Evolutionary conservation across 169 alveolate species (phyloP).

Genomic region (Cryptosporidium bovis): DNA sequence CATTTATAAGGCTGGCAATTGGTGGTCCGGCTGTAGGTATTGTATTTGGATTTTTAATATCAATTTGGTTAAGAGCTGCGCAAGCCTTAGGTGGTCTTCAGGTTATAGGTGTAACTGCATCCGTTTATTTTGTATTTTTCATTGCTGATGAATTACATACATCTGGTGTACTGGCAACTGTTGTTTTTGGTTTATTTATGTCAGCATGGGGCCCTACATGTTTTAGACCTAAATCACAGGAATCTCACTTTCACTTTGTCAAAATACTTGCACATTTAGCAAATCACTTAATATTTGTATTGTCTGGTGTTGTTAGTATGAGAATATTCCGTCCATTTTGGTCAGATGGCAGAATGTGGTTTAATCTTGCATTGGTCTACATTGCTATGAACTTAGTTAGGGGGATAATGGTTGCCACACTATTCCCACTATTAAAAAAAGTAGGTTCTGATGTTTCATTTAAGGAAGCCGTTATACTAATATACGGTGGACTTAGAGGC

Average conservation of each 20-base stretch:
- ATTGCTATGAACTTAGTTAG: slow-evolving; percentile 76
- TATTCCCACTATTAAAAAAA: slow-evolving; percentile 70
- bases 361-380: slow-evolving; percentile 76
- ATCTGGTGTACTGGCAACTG: slow-evolving; percentile 79
- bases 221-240: slow-evolving; percentile 75
- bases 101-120: slow-evolving; percentile 75
- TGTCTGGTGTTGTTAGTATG: slow-evolving; percentile 77
- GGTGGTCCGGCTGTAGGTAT: slow-evolving; percentile 81
- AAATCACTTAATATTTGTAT: slow-evolving; percentile 76
- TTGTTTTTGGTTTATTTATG: slow-evolving; percentile 79
- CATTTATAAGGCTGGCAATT: slow-evolving; percentile 74
- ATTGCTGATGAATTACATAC: slow-evolving; percentile 77
- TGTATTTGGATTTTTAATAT: slow-evolving; percentile 66
- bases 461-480: slow-evolving; percentile 80
- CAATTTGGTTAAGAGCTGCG: slow-evolving; percentile 72
- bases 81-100: slow-evolving; percentile 76
- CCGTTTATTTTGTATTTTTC: slow-evolving; percentile 76
- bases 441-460: slow-evolving; percentile 77
- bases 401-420: slow-evolving; percentile 63
- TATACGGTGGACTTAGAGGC: slow-evolving; percentile 94
- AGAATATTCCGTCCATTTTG: slow-evolving; percentile 73
- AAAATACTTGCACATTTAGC: slow-evolving; percentile 75
- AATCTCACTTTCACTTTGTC: slow-evolving; percentile 74
- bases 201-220: slow-evolving; percentile 77
- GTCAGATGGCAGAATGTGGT: slow-evolving; percentile 77